Percentiles rank a stretch among this genome's conserved stretches.
Evolutionary conservation across 2,329 filamentous ascomycete species (phyloP).

Genomic region (Purpureocillium lavendulum): DNA sequence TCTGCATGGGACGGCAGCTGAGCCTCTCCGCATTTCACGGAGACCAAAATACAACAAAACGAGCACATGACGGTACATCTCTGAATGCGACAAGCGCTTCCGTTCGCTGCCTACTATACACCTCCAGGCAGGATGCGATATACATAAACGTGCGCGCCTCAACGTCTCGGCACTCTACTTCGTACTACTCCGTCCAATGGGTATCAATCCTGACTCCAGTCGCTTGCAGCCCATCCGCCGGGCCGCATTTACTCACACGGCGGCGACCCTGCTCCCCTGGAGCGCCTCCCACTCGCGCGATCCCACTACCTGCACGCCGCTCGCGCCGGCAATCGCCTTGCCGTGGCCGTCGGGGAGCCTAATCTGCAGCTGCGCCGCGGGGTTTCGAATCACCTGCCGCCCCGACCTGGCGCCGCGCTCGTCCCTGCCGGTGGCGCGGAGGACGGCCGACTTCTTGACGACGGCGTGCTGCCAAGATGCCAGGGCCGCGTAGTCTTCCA

Average conservation of each 20-base stretch:
- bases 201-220: background rate
- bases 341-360: constrained; percentile 36
- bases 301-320: constrained; percentile 41
- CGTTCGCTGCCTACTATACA: too few relatives aligned
- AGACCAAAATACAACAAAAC: too few relatives aligned
- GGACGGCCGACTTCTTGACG: constrained; percentile 41
- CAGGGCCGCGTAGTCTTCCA: constrained; percentile 58
- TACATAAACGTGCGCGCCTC: too few relatives aligned
- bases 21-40: too few relatives aligned
- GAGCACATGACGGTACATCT: too few relatives aligned
- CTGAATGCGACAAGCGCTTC: too few relatives aligned
- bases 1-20: too few relatives aligned
- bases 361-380: constrained; percentile 42
- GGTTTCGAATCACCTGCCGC: constrained; percentile 17
- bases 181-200: background rate
- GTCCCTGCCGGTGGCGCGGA: constrained; percentile 16
- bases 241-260: too few relatives aligned
- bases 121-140: too few relatives aligned
- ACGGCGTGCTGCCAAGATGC: constrained; percentile 48
- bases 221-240: background rate
- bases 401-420: constrained; percentile 16
- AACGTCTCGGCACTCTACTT: too few relatives aligned
- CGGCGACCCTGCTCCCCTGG: constrained; percentile 30
- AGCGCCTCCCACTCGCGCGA: constrained; percentile 47
- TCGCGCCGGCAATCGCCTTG: constrained; percentile 27